phyloP scores from a whole-genome alignment of 495 filamentous ascomycete species.

The Aeminium ludgeri region DNA sequence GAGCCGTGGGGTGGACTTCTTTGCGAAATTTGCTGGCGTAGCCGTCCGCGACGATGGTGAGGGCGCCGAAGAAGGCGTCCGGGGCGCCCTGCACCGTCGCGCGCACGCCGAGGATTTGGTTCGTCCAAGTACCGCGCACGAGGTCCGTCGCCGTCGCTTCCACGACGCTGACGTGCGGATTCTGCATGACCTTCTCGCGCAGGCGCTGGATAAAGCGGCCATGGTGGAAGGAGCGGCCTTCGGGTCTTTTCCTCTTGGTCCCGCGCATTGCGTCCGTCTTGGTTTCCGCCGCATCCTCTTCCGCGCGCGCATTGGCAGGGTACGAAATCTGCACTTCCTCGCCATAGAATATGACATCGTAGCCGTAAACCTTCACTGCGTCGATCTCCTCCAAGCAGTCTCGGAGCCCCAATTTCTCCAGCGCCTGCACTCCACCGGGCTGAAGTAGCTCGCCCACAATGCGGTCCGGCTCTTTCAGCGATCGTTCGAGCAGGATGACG shows the following conservation, averaged over 20 bases:
- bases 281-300: conserved; percentile 3
- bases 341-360: conserved; percentile 72
- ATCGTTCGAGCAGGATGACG: conserved; percentile 78
- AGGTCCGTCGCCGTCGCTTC: conserved; percentile 33
- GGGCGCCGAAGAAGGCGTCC: conserved; percentile 58
- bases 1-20: conserved; percentile 47
- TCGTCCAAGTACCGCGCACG: conserved; percentile 26
- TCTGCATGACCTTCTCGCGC: conserved; percentile 19
- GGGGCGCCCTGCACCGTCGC: conserved; percentile 45
- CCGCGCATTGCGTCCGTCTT: conserved; percentile 10
- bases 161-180: conserved; percentile 31
- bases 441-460: conserved; percentile 94
- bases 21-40: conserved; percentile 91
- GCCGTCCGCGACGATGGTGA: conserved; percentile 84
- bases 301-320: conserved; percentile 17
- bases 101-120: conserved; percentile 54
- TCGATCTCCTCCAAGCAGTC: conserved; percentile 85
- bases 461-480: conserved; percentile 62
- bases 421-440: conserved; percentile 70
- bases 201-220: conserved; percentile 29
- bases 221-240: conserved; percentile 31
- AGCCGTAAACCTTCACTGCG: conserved; percentile 62
- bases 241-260: conserved; percentile 19
- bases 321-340: conserved; percentile 69
- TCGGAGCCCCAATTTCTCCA: conserved; percentile 60